phyloP scores from a whole-genome alignment of 352 stramenopile genomes.

The Paralagenidium karlingii region DNA sequence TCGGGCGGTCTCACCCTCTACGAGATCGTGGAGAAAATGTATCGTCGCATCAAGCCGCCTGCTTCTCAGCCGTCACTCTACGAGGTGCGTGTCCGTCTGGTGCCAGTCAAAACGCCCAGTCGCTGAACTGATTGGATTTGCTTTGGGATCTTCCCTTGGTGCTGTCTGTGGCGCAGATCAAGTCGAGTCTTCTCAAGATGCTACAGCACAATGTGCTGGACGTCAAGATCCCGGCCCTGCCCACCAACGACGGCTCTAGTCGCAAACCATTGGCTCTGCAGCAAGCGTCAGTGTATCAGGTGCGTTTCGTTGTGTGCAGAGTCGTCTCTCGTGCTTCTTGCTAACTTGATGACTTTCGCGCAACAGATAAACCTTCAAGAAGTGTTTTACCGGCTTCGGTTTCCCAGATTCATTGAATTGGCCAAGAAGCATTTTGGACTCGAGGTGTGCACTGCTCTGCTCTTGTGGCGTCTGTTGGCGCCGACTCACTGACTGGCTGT shows the following conservation, averaged over 20 bases:
- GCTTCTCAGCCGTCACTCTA: constrained; percentile 29
- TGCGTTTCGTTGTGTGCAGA: constrained; percentile 6
- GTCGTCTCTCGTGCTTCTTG: background rate
- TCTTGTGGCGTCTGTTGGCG: background rate
- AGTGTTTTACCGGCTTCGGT: constrained; percentile 68
- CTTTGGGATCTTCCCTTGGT: background rate
- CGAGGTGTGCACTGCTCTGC: constrained; percentile 12
- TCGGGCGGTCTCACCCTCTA: constrained; percentile 46
- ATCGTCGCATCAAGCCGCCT: constrained; percentile 12
- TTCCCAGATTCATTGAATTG: constrained; percentile 74
- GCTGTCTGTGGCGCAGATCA: constrained; percentile 23
- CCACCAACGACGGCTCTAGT: background rate
- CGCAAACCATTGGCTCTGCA: constrained; percentile 6
- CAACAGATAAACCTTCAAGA: constrained; percentile 68
- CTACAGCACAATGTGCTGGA: constrained; percentile 78
- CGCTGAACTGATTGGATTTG: background rate
- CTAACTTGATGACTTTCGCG: constrained; percentile 2
- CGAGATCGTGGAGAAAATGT: constrained; percentile 53
- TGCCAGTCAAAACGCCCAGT: background rate
- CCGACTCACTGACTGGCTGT: background rate
- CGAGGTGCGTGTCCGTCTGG: constrained; percentile 17
- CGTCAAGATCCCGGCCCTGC: constrained; percentile 27
- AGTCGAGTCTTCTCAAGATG: constrained; percentile 71
- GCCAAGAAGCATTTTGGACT: constrained; percentile 61
- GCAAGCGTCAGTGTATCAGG: constrained; percentile 30